A percentile compares a stretch with the other conserved stretches of the same genome.
phyloP scores from a whole-genome alignment of 148 eudicot species.

The Camellia granthamiana region DNA sequence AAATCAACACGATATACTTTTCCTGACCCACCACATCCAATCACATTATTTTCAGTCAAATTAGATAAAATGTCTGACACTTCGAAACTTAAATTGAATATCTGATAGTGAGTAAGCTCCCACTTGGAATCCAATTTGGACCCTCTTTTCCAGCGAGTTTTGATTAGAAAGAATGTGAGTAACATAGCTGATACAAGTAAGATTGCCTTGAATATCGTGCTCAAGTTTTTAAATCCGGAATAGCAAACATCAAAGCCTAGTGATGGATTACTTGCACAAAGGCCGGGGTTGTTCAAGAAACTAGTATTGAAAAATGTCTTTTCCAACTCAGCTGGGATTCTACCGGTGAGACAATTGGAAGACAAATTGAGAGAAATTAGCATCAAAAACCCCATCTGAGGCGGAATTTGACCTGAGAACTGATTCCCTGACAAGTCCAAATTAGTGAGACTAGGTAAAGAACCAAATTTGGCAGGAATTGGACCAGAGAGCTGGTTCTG shows the following conservation, averaged over 20 bases:
- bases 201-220: constrained; percentile 10
- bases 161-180: constrained; percentile 12
- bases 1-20: constrained; percentile 28
- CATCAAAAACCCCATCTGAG: constrained; percentile 11
- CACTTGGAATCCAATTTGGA: constrained; percentile 16
- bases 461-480: constrained; percentile 32
- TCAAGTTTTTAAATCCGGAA: constrained; percentile 1
- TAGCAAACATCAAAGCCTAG: constrained; percentile 21
- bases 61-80: constrained; percentile 25
- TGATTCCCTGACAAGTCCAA: constrained; percentile 31
- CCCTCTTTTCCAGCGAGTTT: constrained; percentile 13
- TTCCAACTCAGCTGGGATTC: constrained; percentile 29
- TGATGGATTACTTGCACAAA: constrained; percentile 31
- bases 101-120: constrained; percentile 38
- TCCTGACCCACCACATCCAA: constrained; percentile 43
- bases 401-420: constrained; percentile 33
- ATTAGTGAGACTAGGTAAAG: constrained; percentile 15
- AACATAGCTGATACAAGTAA: constrained; percentile 14
- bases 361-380: constrained; percentile 30
- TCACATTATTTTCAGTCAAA: constrained; percentile 27
- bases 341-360: constrained; percentile 30
- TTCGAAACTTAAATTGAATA: constrained; percentile 22
- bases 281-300: constrained; percentile 33
- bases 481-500: constrained; percentile 31
- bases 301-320: constrained; percentile 24